Conservation (phyloP, 306 rosid genomes). For the Astragalus glycyphyllos region DNA sequence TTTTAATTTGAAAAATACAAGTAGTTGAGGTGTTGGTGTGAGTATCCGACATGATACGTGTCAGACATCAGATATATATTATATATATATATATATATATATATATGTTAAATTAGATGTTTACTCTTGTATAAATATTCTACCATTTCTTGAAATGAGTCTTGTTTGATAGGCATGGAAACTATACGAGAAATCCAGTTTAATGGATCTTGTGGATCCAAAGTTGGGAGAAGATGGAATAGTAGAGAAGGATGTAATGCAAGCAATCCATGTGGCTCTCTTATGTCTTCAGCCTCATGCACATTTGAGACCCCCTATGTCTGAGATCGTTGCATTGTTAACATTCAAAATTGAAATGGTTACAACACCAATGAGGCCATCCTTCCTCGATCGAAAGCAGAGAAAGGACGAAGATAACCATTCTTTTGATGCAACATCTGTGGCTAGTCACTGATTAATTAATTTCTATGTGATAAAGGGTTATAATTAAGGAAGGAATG, state of each 20-base stretch:
- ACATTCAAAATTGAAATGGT: slow-evolving; percentile 63
- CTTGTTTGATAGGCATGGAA: slow-evolving; percentile 68
- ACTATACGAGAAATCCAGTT: slow-evolving; percentile 55
- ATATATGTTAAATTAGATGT: no score
- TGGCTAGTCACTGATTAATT: neutral
- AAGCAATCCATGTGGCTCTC: slow-evolving; percentile 73
- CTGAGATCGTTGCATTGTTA: slow-evolving; percentile 72
- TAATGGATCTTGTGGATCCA: slow-evolving; percentile 62
- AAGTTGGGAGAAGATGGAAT: slow-evolving; percentile 60
- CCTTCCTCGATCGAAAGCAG: slow-evolving; percentile 56
- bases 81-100: no score
- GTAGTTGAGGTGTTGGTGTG: no score
- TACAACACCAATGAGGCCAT: slow-evolving; percentile 64
- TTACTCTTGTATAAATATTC: no score
- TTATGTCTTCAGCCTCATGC: slow-evolving; percentile 77
- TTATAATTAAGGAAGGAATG: no score
- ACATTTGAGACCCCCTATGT: slow-evolving; percentile 77
- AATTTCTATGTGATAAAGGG: no score
- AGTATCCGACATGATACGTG: no score
- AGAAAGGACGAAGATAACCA: slow-evolving; percentile 41
- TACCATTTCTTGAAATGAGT: neutral
- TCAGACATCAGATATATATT: no score
- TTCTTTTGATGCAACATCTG: slow-evolving; percentile 49
- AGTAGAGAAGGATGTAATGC: slow-evolving; percentile 62
- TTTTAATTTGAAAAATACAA: no score